A percentile compares a stretch with the other conserved stretches of the same genome.
Conservation (phyloP, 2,329 filamentous ascomycete genomes). For the Juglanconis oblonga region DNA sequence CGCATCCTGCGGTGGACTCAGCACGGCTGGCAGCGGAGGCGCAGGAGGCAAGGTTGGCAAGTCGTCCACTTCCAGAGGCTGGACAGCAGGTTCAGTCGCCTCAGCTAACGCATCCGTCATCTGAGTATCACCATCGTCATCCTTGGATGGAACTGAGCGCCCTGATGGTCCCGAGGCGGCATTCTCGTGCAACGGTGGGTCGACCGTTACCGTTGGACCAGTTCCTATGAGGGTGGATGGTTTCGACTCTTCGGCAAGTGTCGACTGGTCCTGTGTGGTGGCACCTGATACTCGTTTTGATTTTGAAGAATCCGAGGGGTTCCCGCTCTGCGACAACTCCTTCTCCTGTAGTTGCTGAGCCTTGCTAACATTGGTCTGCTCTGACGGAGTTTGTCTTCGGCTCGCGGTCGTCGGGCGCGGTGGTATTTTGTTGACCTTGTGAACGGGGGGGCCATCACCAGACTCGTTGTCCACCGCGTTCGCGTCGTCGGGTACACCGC, state of each 20-base stretch:
- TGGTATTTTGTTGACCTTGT: slow-evolving; percentile 57
- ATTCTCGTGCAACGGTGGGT: slow-evolving; percentile 31
- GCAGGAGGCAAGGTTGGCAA: slow-evolving; percentile 45
- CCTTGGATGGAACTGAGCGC: slow-evolving; percentile 29
- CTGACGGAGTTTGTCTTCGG: slow-evolving; percentile 50
- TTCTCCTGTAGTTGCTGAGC: slow-evolving; percentile 49
- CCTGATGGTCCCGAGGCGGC: slow-evolving; percentile 10
- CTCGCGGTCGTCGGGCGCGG: slow-evolving; percentile 53
- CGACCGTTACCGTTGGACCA: slow-evolving; percentile 39
- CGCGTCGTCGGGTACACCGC: slow-evolving; percentile 59
- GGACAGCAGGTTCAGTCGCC: slow-evolving; percentile 13
- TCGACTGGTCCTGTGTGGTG: slow-evolving; percentile 45
- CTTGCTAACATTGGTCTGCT: slow-evolving; percentile 42
- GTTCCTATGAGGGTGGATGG: slow-evolving; percentile 37
- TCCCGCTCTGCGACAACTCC: slow-evolving; percentile 36
- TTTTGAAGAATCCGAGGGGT: slow-evolving; percentile 33
- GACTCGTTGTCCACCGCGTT: slow-evolving; percentile 52
- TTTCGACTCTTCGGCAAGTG: slow-evolving; percentile 43
- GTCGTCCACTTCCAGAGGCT: slow-evolving; percentile 26
- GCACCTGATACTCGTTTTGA: slow-evolving; percentile 46
- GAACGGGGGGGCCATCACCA: slow-evolving; percentile 48
- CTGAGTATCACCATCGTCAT: slow-evolving; percentile 60
- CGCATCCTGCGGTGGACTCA: slow-evolving; percentile 33
- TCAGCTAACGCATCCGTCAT: slow-evolving; percentile 62
- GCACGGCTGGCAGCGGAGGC: slow-evolving; percentile 38